phyloP scores from a whole-genome alignment of 768 basidiomycete species.

The Exidia glandulosa region DNA sequence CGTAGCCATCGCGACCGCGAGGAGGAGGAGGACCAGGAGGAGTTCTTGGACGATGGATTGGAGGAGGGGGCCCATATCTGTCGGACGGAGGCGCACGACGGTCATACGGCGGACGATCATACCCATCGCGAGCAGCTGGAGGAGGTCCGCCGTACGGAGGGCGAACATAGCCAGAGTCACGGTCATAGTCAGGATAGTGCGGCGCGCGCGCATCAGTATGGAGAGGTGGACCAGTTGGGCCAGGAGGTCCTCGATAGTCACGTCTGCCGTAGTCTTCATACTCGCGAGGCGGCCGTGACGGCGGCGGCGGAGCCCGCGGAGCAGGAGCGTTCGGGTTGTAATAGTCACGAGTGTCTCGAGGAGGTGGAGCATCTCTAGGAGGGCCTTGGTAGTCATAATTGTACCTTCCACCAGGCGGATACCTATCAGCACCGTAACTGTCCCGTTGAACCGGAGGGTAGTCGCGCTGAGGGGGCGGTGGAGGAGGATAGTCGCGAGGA shows the following conservation, averaged over 20 bases:
- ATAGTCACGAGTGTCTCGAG: conserved; percentile 31
- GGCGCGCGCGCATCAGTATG: conserved; percentile 45
- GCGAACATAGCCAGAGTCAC: conserved; percentile 35
- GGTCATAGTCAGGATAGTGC: conserved; percentile 33
- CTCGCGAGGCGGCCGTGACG: conserved; percentile 41
- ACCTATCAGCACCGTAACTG: conserved; percentile 38
- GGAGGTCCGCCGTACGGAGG: conserved; percentile 40
- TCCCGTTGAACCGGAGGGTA: conserved; percentile 34
- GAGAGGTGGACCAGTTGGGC: conserved; percentile 35
- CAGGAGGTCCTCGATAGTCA: conserved; percentile 35
- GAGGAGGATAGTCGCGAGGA: conserved; percentile 36
- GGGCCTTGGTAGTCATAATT: conserved; percentile 41
- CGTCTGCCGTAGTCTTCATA: conserved; percentile 56
- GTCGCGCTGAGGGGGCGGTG: conserved; percentile 30
- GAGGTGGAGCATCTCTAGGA: conserved; percentile 21
- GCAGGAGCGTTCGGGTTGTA: conserved; percentile 33
- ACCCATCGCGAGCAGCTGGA: conserved; percentile 21
- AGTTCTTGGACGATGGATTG: conserved; percentile 38
- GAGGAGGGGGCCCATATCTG: conserved; percentile 31
- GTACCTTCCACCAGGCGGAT: conserved; percentile 34
- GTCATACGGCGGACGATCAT: conserved; percentile 20
- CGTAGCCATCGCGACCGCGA: conserved; percentile 51
- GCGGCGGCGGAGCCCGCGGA: conserved; percentile 39
- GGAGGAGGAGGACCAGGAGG: conserved; percentile 46
- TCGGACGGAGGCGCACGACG: conserved; percentile 37